phyloP scores from a whole-genome alignment of 164 flowering plant species.

The Vitis riparia region DNA sequence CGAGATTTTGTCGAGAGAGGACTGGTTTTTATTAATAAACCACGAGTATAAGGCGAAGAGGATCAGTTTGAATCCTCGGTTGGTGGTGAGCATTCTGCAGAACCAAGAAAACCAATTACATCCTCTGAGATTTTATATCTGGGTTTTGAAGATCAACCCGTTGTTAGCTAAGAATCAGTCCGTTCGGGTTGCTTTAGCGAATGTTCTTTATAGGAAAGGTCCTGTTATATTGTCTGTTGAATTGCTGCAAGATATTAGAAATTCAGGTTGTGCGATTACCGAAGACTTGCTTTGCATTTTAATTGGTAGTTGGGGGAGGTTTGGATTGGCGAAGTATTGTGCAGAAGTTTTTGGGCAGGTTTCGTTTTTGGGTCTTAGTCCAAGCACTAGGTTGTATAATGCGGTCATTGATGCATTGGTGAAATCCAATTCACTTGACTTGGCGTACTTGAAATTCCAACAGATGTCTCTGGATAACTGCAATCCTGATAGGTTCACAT shows the following conservation, averaged over 20 bases:
- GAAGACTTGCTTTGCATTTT: constrained; percentile 74
- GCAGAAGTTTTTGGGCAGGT: constrained; percentile 80
- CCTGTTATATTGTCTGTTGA: constrained; percentile 76
- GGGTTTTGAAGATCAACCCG: constrained; percentile 57
- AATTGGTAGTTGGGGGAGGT: constrained; percentile 90
- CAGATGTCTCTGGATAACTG: constrained; percentile 84
- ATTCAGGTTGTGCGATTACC: constrained; percentile 44
- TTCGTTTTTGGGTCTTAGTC: constrained; percentile 68
- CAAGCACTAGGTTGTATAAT: constrained; percentile 84
- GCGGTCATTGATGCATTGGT: constrained; percentile 83
- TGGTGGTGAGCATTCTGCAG: constrained; percentile 58
- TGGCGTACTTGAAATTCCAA: constrained; percentile 90
- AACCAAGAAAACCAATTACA: constrained; percentile 65
- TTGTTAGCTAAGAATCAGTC: constrained; percentile 42
- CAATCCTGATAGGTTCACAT: constrained; percentile 82
- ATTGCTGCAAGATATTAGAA: constrained; percentile 54
- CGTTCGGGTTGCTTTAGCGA: constrained; percentile 46
- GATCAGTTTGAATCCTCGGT: constrained; percentile 36
- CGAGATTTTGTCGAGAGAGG: constrained; percentile 53
- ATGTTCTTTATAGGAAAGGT: constrained; percentile 62
- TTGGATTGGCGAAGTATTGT: constrained; percentile 86
- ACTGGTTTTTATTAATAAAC: constrained; percentile 72
- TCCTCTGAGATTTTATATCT: constrained; percentile 63
- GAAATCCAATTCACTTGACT: constrained; percentile 79
- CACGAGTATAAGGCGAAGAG: constrained; percentile 48